Evolutionary conservation across 2,329 filamentous ascomycete species (phyloP).

Genomic region (Epichloe uncinata): DNA sequence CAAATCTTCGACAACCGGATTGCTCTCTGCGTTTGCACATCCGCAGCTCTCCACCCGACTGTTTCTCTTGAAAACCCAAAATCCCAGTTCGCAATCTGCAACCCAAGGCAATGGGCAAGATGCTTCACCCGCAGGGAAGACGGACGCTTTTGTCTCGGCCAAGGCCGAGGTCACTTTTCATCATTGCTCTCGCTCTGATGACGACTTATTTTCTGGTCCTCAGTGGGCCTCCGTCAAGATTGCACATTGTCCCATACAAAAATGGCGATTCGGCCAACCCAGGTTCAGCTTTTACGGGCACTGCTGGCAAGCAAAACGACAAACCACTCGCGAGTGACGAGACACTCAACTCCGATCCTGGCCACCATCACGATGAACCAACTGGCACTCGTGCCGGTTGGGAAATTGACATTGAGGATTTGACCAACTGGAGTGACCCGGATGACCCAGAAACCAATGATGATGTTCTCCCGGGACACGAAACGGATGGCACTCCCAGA

Average conservation of each 20-base stretch:
- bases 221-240: slow-evolving; percentile 19
- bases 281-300: background rate
- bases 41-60: too few relatives aligned
- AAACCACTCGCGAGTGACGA: background rate
- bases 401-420: slow-evolving; percentile 23
- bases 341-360: slow-evolving; percentile 1
- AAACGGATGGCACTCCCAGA: slow-evolving; percentile 22
- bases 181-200: slow-evolving; percentile 25
- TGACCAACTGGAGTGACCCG: slow-evolving; percentile 23
- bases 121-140: slow-evolving; percentile 18
- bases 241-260: slow-evolving; percentile 22
- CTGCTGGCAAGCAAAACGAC: background rate
- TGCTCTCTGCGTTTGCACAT: too few relatives aligned
- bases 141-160: slow-evolving; percentile 21
- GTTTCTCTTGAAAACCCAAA: too few relatives aligned
- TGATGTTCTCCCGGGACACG: slow-evolving; percentile 22
- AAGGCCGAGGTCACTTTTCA: slow-evolving; percentile 28
- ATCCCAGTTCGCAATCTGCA: too few relatives aligned
- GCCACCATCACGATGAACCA: slow-evolving; percentile 7
- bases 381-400: slow-evolving; percentile 13
- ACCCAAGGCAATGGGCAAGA: slow-evolving; percentile 15
- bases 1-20: too few relatives aligned
- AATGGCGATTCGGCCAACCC: slow-evolving; percentile 4
- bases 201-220: slow-evolving; percentile 32
- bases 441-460: slow-evolving; percentile 22